These are phyloP conservation scores for Colletotrichum spaethianum DNA, from an alignment of 2,329 filamentous ascomycete genomes.

Conservation along the genomic window DNA sequence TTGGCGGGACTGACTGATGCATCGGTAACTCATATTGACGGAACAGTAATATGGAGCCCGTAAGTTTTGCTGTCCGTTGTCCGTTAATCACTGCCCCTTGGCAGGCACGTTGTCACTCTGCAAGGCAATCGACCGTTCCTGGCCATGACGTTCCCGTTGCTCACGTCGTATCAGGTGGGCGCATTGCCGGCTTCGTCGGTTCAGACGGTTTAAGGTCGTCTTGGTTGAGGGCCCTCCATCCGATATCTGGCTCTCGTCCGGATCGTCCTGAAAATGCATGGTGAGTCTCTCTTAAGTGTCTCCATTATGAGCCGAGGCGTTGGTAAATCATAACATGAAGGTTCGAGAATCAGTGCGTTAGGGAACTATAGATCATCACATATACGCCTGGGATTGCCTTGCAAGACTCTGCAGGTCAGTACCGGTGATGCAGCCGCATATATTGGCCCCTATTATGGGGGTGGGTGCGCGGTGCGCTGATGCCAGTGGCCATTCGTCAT, in stretches of 20 bases:
- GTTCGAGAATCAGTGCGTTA: slow-evolving; percentile 28
- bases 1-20: slow-evolving; percentile 11
- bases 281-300: not conserved
- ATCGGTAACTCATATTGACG: slow-evolving; percentile 3
- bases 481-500: not conserved
- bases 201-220: not conserved
- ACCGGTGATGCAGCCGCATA: slow-evolving; percentile 27
- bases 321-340: slow-evolving; percentile 14
- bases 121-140: not conserved
- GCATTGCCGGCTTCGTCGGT: slow-evolving; percentile 4
- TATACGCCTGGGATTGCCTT: slow-evolving; percentile 20
- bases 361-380: slow-evolving; percentile 26
- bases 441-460: slow-evolving; percentile 33
- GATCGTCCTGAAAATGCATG: not conserved
- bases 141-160: not conserved
- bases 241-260: slow-evolving; percentile 13
- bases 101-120: not conserved
- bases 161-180: slow-evolving; percentile 7
- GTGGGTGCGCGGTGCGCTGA: not conserved
- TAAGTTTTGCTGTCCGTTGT: not conserved
- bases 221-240: not conserved
- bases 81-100: not conserved
- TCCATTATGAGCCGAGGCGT: slow-evolving; percentile 4
- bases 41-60: slow-evolving; percentile 9
- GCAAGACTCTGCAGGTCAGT: slow-evolving; percentile 1